Base-by-base conservation (phyloP, 257 asterid genomes). In the Cruciata laevipes region DNA sequence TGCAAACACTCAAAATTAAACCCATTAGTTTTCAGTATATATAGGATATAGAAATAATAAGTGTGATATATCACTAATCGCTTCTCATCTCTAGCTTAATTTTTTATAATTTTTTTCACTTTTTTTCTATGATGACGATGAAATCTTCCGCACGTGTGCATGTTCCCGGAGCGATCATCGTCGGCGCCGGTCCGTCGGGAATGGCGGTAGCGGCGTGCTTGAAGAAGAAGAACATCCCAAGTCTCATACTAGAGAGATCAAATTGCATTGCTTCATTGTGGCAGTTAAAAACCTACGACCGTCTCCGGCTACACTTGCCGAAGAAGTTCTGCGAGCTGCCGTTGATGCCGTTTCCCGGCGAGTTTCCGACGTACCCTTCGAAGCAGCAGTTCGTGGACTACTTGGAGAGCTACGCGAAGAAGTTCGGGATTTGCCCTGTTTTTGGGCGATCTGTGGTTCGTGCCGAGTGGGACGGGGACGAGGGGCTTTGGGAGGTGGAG, bases 161-260 rank as follows among this genome's bases (percentile, higher is more conserved):
- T 56, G 81, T 89, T 0, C 86, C 86, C 10, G 89, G 87, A 1
- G 89, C 98, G 0, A 74, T 91, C 0, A 89, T 91, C 52, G 85
- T 91, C n/a, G 98, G 98, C 0, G 98, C 95, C 0, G 96, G 98
- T 6, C 96, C 98, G 0, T 85, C 95, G n/a, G 96, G 98, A 0
- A 75, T 91, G 12, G 98, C 98, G 0, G 92, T 76, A 5, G 91
- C 96, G 0, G 96, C 96, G 1, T 89, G 96, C 59, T 42, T 91
- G 66, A 79, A 76, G 55, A 81, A 73, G 16, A 73, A 72, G 10
- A 87, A 87, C 0, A 79, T 89, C 5, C 90, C 92, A 0, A 82
- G 90, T 2, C 61, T 86, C 14, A 65, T 91, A 0, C 35, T 91
- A 10, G 96, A 91, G 81, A 76, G 98, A 73, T 87, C 89, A 0